phyloP scores from a whole-genome alignment of 345 rosid genomes.

The Turritis glabra region DNA sequence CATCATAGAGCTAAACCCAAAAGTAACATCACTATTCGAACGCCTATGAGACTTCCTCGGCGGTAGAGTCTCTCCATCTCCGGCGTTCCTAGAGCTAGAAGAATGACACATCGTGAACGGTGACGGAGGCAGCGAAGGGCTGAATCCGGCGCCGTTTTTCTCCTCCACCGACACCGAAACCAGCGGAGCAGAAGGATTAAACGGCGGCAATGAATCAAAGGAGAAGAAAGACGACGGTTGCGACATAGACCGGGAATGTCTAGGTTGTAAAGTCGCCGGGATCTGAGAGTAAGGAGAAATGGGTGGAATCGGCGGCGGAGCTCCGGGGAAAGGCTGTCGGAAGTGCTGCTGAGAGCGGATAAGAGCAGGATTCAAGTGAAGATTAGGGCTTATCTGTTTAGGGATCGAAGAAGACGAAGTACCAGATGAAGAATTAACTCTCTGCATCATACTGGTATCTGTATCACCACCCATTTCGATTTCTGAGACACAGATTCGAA shows the following conservation, averaged over 20 bases:
- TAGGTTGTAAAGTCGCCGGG: conserved; percentile 44
- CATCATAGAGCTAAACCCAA: conserved; percentile 55
- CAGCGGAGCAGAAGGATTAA: conserved; percentile 48
- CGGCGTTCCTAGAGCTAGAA: conserved; percentile 16
- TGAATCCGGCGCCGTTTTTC: conserved; percentile 50
- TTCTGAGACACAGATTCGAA: neutral
- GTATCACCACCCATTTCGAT: conserved; percentile 14
- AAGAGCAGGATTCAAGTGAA: conserved; percentile 27
- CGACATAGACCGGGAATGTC: conserved; percentile 63
- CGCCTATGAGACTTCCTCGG: conserved; percentile 86
- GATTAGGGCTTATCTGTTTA: conserved; percentile 22
- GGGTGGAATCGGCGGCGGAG: conserved; percentile 42
- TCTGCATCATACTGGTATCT: conserved; percentile 24
- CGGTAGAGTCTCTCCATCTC: conserved; percentile 67
- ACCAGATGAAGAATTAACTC: conserved; percentile 6
- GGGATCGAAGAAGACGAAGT: conserved; percentile 34
- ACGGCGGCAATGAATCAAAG: conserved; percentile 64
- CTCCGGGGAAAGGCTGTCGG: conserved; percentile 36
- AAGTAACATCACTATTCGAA: conserved; percentile 87
- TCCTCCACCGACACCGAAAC: conserved; percentile 70
- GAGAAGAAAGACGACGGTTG: conserved; percentile 58
- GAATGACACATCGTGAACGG: conserved; percentile 56
- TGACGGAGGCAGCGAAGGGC: conserved; percentile 65
- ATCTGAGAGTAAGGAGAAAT: conserved; percentile 43
- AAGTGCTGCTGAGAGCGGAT: conserved; percentile 22